Base-by-base conservation (phyloP, 768 basidiomycete species). In the Russula earlei region DNA sequence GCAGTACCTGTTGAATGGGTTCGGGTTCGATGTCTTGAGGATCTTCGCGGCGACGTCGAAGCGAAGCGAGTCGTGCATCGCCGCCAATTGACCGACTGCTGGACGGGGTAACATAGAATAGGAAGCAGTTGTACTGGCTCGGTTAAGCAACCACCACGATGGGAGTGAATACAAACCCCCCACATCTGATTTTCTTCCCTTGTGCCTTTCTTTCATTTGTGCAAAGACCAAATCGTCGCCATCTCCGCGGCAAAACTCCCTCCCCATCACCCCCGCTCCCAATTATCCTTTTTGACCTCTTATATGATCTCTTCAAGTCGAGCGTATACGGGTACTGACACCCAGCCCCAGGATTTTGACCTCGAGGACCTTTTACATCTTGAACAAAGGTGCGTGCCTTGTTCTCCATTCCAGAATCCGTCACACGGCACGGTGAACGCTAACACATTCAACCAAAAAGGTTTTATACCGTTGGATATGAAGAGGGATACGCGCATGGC, bases 401-500 rank as follows among this genome's bases (percentile, higher is more conserved):
- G 15, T 34, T 52, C 20, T 38, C n/a, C n/a, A 12, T 19, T 46
- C 14, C n/a, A 12, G 27, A 38, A 14, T 11, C 12, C 2, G n/a
- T 22, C 25, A 19, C 37, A 5, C 40, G 19, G 7, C 7, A 14
- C 12, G 14, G 34, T 27, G 22, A 24, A 43, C 9, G 17, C 17
- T 31, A 10, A 12, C 47, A 22, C 41, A 5, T 17, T 36, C 22
- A 5, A 27, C 24, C 19, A 62, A 91, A 41, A 63, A 91, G 89
- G 44, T 95, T 94, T 71, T 96, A 86, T 67, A 78, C 85, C 52
- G 66, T 75, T 3, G 95, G 94, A 9, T 87, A 87, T 66, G 63
- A 75, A 56, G 83, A 85, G 53, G 94, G 95, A 2, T 80, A 78
- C 65, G 82, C 75, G 0, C 95, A 97, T 68, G 95, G 95, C 1